Conservation (phyloP, 1,139 yeast genomes). For the Suhomyces bokatorum region DNA sequence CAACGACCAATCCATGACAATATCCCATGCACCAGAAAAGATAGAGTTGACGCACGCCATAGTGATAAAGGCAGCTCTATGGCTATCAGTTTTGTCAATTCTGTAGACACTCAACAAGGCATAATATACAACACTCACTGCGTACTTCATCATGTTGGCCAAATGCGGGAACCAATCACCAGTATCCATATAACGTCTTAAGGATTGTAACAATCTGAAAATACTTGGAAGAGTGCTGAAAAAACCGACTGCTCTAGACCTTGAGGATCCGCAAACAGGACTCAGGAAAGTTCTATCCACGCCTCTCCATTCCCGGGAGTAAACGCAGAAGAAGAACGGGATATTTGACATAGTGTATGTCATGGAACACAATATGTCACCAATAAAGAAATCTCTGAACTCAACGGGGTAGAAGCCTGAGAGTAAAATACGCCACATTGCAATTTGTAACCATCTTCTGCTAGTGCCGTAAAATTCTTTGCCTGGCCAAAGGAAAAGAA, state of each 20-base stretch:
- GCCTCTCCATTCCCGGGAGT: slow-evolving; percentile 63
- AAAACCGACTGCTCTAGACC: slow-evolving; percentile 78
- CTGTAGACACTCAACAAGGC: slow-evolving; percentile 79
- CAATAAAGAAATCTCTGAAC: slow-evolving; percentile 88
- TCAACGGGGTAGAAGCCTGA: slow-evolving; percentile 95
- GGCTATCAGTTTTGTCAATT: slow-evolving; percentile 46
- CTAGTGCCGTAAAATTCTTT: slow-evolving; percentile 53
- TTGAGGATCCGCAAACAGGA: slow-evolving; percentile 70
- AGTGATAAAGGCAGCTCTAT: slow-evolving; percentile 62
- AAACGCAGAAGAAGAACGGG: slow-evolving; percentile 82
- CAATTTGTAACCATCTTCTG: slow-evolving; percentile 72
- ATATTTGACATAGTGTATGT: slow-evolving; percentile 86
- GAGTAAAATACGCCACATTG: slow-evolving; percentile 68
- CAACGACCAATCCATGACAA: slow-evolving; percentile 94
- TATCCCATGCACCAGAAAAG: slow-evolving; percentile 78
- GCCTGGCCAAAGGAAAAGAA: slow-evolving; percentile 64
- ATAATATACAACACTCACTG: slow-evolving; percentile 65
- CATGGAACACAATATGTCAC: slow-evolving; percentile 85
- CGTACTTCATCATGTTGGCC: slow-evolving; percentile 83
- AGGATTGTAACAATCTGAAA: slow-evolving; percentile 89
- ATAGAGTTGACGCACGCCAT: slow-evolving; percentile 76
- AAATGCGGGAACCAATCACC: slow-evolving; percentile 97
- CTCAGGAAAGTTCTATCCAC: slow-evolving; percentile 28
- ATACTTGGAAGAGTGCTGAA: slow-evolving; percentile 81
- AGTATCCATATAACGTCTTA: slow-evolving; percentile 88